Evolutionary conservation across 2,329 filamentous ascomycete species (phyloP), one percentile per base, ranked within the genome.

Genomic region (Epichloe brachyelytri): DNA sequence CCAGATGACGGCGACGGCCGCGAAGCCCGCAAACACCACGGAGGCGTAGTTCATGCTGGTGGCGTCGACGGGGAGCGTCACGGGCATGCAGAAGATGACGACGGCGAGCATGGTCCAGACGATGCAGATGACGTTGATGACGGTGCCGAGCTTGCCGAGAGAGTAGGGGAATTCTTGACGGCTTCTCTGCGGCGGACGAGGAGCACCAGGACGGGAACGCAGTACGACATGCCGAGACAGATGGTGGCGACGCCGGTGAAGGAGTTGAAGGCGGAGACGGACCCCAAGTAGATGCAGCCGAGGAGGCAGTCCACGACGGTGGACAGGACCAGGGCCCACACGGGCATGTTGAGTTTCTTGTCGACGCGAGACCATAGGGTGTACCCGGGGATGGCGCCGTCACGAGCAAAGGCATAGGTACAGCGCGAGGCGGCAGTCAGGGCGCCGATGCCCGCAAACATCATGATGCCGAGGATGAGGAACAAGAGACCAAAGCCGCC

Each of bases 231-330:
- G 0, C 80, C 84, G 0, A 90, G 76, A 56, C 85, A 88, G 62
- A 90, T 88, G 4, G 85, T 89, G 1, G 85, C 86, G 1, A 88
- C 85, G 30, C 85, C 85, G 0, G 85, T 89, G 65, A 90, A 89
- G 10, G 80, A 83, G 71, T 84, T 85, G 70, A 90, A 90, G 0
- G 86, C 86, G 0, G 85, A 83, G 0, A 79, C 77, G 1, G 82
- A 86, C 10, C 86, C 86, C 56, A 90, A 88, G 69, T 87, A 90
- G 65, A 90, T 88, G 56, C 86, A 74, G 0, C 85, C 86, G 0
- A 90, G 74, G 11, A 89, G 68, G 57, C 80, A 85, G 63, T 86
- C 81, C 43, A 90, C 78, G 0, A 73, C 61, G 0, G 84, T 82
- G 0, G 84, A 87, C 2, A 90, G 72, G 3, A 81, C 69, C 6